Conservation (phyloP, 352 stramenopile species). For the Pythium utonaiense region DNA sequence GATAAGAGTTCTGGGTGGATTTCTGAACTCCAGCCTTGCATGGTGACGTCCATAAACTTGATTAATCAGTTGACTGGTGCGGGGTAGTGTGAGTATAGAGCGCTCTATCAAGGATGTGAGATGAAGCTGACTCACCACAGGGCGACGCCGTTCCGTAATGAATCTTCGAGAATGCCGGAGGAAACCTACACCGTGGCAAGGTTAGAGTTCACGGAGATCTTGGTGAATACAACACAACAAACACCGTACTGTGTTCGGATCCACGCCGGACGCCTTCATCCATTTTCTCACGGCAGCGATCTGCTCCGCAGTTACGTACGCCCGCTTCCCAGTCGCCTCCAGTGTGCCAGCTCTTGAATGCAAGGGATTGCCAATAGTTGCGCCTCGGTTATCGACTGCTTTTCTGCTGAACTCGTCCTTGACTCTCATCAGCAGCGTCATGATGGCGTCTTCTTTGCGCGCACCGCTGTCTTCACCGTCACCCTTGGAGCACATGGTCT, state of each 20-base stretch:
- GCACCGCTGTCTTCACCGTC: neutral
- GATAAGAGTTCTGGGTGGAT: conserved; percentile 12
- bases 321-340: neutral
- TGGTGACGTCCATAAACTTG: neutral
- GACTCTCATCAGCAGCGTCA: neutral
- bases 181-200: conserved; percentile 4
- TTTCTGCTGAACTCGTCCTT: neutral
- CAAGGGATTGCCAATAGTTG: neutral
- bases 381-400: neutral
- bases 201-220: too few relatives aligned
- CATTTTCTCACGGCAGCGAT: conserved; percentile 23
- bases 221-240: too few relatives aligned
- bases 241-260: conserved; percentile 14
- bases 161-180: conserved; percentile 28
- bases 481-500: neutral
- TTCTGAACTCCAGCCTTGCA: neutral
- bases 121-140: conserved; percentile 28
- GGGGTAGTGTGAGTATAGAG: neutral
- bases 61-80: conserved; percentile 3
- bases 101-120: too few relatives aligned
- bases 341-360: neutral
- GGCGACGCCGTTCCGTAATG: conserved; percentile 35
- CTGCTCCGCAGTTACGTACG: conserved; percentile 32
- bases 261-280: conserved; percentile 17
- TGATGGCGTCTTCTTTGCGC: neutral